Conservation (phyloP, 345 rosid species). For the Eucalyptus polybractea region DNA sequence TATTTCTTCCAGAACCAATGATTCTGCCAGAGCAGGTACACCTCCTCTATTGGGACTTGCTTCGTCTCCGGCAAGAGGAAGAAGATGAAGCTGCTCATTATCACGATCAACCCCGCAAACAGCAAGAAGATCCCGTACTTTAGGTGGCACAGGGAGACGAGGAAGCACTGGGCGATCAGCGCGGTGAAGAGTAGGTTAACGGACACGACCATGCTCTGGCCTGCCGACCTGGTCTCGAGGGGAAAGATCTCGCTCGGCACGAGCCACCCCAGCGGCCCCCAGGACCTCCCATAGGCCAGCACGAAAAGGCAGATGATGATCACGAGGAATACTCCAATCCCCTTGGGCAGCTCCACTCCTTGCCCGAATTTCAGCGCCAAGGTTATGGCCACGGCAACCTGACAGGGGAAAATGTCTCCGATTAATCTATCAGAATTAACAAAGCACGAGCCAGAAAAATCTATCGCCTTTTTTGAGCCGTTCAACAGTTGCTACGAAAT, state of each 20-base stretch:
- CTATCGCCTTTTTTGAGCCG: too few relatives aligned
- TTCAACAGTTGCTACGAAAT: neutral
- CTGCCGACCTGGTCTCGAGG: conserved; percentile 83
- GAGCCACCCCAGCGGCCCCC: conserved; percentile 98
- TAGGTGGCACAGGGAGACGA: conserved; percentile 61
- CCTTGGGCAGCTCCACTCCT: conserved; percentile 30
- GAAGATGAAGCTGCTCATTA: conserved; percentile 70
- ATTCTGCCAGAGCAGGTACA: conserved; percentile 54
- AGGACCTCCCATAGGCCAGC: conserved; percentile 75
- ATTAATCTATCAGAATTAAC: neutral
- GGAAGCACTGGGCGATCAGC: conserved; percentile 69
- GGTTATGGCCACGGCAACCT: conserved; percentile 46
- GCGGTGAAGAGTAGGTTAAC: conserved; percentile 82
- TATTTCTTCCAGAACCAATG: conserved; percentile 83
- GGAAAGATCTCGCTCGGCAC: conserved; percentile 91
- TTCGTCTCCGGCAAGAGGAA: conserved; percentile 83
- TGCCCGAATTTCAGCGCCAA: conserved; percentile 61
- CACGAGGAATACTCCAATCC: conserved; percentile 39
- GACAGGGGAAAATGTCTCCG: neutral
- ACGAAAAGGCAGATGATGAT: conserved; percentile 54
- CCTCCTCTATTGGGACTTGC: conserved; percentile 82
- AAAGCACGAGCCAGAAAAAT: neutral
- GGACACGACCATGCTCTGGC: conserved; percentile 79
- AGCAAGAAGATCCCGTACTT: conserved; percentile 61
- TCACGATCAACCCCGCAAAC: conserved; percentile 45